Conservation (phyloP, 2,329 filamentous ascomycete genomes). For the Domatiomyces globalis region DNA sequence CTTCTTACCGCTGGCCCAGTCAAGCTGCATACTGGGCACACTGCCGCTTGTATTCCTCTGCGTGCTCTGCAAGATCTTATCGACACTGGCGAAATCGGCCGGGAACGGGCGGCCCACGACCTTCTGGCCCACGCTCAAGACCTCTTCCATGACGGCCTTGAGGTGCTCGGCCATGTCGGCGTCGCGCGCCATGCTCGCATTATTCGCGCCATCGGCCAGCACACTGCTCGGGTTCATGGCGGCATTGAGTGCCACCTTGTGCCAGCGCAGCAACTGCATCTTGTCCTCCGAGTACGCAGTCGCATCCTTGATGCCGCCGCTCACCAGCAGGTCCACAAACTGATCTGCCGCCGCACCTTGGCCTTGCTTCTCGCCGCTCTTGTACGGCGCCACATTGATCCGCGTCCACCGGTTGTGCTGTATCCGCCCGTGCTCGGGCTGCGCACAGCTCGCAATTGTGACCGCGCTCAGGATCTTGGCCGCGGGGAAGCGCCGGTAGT, state of each 20-base stretch:
- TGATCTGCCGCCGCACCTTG: slow-evolving; percentile 25
- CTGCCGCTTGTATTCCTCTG: slow-evolving; percentile 39
- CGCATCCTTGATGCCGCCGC: slow-evolving; percentile 50
- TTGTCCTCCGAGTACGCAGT: slow-evolving; percentile 50
- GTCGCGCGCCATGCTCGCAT: slow-evolving; percentile 52
- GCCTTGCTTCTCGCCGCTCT: slow-evolving; percentile 19
- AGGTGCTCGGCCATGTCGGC: slow-evolving; percentile 49
- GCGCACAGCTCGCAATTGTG: slow-evolving; percentile 55
- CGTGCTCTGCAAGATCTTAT: slow-evolving; percentile 49
- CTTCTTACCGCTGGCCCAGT: slow-evolving; percentile 52
- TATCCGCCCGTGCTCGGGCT: slow-evolving; percentile 47
- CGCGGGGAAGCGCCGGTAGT: slow-evolving; percentile 45
- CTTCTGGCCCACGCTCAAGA: slow-evolving; percentile 48
- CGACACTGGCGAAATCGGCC: slow-evolving; percentile 44
- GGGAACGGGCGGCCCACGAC: slow-evolving; percentile 51
- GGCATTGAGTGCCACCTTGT: slow-evolving; percentile 64
- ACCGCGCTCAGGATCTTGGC: slow-evolving; percentile 53
- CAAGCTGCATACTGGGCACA: slow-evolving; percentile 50
- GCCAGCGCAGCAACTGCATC: slow-evolving; percentile 58
- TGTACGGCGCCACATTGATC: slow-evolving; percentile 55
- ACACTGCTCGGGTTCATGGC: slow-evolving; percentile 61
- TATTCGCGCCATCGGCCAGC: slow-evolving; percentile 49
- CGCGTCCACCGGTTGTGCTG: slow-evolving; percentile 61
- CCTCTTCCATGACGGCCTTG: slow-evolving; percentile 54
- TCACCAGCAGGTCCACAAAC: slow-evolving; percentile 32